Evolutionary conservation across 192 early-diverging fungal genomes (phyloP).

Genomic region (Lunasporangiospora selenospora): DNA sequence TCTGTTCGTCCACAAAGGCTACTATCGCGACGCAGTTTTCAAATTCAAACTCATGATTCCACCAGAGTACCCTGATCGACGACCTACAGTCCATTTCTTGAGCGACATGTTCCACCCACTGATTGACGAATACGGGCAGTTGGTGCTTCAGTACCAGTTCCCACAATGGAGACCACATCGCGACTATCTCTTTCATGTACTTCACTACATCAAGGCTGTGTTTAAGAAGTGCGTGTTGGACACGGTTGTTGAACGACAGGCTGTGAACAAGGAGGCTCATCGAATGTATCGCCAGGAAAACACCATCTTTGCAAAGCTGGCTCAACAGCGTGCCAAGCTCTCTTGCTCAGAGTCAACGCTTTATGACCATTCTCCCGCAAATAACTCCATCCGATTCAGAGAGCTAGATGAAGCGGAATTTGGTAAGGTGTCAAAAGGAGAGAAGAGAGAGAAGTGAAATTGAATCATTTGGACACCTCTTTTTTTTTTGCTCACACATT

Average conservation of each 20-base stretch:
- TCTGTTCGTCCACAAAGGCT: constrained; percentile 89
- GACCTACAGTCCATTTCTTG: constrained; percentile 74
- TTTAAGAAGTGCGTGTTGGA: constrained; percentile 83
- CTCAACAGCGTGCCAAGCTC: constrained; percentile 76
- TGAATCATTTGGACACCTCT: too few species aligned
- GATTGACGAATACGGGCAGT: constrained; percentile 69
- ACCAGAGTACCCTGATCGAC: constrained; percentile 74
- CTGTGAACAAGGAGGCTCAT: constrained; percentile 69
- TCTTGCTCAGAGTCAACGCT: constrained; percentile 70
- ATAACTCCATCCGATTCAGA: constrained; percentile 66
- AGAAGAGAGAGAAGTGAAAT: too few species aligned
- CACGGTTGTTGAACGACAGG: constrained; percentile 63
- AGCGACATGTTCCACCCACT: constrained; percentile 89
- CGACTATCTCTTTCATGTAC: constrained; percentile 84
- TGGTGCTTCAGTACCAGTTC: constrained; percentile 80
- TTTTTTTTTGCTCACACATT: too few species aligned
- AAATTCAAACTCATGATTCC: constrained; percentile 87
- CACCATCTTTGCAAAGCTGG: constrained; percentile 67
- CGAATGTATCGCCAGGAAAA: constrained; percentile 67
- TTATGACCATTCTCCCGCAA: constrained; percentile 61
- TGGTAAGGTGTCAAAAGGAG: constrained; percentile 50
- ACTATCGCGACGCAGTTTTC: constrained; percentile 88
- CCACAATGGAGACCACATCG: constrained; percentile 82
- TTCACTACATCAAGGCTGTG: constrained; percentile 87
- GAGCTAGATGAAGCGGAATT: constrained; percentile 61